Conservation (phyloP, 1,284 basidiomycete genomes). For the Ustilago trichophora region DNA sequence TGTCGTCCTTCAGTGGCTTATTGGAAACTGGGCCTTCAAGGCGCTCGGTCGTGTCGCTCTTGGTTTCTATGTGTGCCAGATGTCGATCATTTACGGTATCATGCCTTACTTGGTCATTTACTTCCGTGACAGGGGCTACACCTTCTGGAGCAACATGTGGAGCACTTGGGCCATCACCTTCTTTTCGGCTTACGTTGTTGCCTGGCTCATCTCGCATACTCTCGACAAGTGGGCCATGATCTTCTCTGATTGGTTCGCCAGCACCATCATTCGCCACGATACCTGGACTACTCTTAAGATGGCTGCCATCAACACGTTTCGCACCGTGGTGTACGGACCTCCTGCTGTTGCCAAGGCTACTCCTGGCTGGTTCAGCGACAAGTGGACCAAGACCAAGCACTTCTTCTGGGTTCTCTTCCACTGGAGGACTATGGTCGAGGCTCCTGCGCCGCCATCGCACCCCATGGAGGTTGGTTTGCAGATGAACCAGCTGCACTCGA, state of each 20-base stretch:
- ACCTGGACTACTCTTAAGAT: slow-evolving; percentile 13
- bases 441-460: slow-evolving; percentile 65
- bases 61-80: slow-evolving; percentile 69
- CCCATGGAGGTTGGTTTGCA: slow-evolving; percentile 67
- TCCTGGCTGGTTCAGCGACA: slow-evolving; percentile 24
- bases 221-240: slow-evolving; percentile 36
- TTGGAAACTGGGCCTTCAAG: slow-evolving; percentile 66
- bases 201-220: slow-evolving; percentile 55
- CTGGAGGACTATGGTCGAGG: slow-evolving; percentile 59
- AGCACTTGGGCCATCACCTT: slow-evolving; percentile 67
- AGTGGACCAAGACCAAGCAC: slow-evolving; percentile 35
- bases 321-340: slow-evolving; percentile 19
- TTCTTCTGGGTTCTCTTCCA: slow-evolving; percentile 64
- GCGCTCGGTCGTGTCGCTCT: slow-evolving; percentile 68
- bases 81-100: slow-evolving; percentile 67
- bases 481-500: slow-evolving; percentile 68
- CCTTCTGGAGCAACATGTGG: slow-evolving; percentile 67
- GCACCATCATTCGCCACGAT: slow-evolving; percentile 30
- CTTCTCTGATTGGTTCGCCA: slow-evolving; percentile 27
- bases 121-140: slow-evolving; percentile 60
- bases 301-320: slow-evolving; percentile 17
- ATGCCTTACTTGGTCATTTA: slow-evolving; percentile 67
- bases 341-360: slow-evolving; percentile 28
- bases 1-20: slow-evolving; percentile 68
- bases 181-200: slow-evolving; percentile 66